These are phyloP conservation scores for Haplosporangium sp. DNA, from an alignment of 371 early-diverging fungal genomes.

Conservation along the genomic window DNA sequence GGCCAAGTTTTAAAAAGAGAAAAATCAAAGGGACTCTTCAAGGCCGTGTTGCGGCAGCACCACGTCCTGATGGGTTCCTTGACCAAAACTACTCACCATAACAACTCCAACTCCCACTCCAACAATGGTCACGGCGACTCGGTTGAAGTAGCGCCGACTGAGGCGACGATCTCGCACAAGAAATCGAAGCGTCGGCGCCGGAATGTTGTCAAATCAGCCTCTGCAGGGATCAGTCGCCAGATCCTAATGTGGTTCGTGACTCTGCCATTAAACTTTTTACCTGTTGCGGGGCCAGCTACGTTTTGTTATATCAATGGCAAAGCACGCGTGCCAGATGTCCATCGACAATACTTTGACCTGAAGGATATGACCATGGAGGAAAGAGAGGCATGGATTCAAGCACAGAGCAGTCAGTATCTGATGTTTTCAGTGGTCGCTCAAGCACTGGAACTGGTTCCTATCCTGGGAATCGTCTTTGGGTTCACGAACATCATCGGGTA, in stretches of 20 bases:
- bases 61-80: conserved; percentile 19
- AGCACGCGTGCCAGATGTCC: conserved; percentile 29
- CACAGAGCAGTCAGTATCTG: conserved; percentile 4
- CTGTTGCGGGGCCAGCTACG: conserved; percentile 18
- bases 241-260: conserved; percentile 28
- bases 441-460: conserved; percentile 30
- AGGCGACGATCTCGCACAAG: conserved; percentile 1
- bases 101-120: not conserved
- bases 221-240: conserved; percentile 3
- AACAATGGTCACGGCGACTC: not conserved
- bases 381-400: conserved; percentile 11
- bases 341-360: conserved; percentile 28
- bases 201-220: conserved; percentile 18
- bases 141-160: conserved; percentile 6
- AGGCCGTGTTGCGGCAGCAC: conserved; percentile 14
- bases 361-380: conserved; percentile 27
- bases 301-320: conserved; percentile 38
- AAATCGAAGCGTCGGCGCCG: conserved; percentile 7
- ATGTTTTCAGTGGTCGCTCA: conserved; percentile 32
- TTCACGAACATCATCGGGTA: conserved; percentile 49
- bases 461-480: conserved; percentile 40
- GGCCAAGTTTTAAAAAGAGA: conserved; percentile 30
- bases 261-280: conserved; percentile 30
- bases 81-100: conserved; percentile 10
- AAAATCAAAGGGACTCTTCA: conserved; percentile 22